Percentiles rank a stretch among this genome's conserved stretches.
phyloP scores from a whole-genome alignment of 2,329 filamentous ascomycete genomes.

The Aureobasidium sp. region DNA sequence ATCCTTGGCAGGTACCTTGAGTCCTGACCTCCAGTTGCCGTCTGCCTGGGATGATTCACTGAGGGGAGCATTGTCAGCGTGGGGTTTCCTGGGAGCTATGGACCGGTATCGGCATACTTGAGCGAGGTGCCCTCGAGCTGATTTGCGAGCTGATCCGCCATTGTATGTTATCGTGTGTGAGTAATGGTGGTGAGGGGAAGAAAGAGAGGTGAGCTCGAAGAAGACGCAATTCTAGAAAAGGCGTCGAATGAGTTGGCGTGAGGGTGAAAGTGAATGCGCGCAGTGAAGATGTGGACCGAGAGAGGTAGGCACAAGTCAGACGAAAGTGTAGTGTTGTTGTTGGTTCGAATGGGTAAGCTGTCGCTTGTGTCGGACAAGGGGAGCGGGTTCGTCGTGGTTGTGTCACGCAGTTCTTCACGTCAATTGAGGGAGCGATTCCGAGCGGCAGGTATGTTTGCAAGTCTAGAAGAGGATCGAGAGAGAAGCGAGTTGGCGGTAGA shows the following conservation, averaged over 20 bases:
- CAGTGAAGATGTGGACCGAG: background rate
- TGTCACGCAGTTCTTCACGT: background rate
- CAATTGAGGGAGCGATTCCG: background rate
- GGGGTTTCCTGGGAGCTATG: slow-evolving; percentile 10
- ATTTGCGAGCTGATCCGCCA: slow-evolving; percentile 47
- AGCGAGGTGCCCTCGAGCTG: slow-evolving; percentile 51
- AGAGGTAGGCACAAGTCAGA: background rate
- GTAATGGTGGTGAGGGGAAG: background rate
- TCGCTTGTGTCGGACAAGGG: slow-evolving; percentile 3
- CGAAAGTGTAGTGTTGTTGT: background rate
- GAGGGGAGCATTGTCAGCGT: slow-evolving; percentile 14
- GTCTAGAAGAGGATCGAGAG: background rate
- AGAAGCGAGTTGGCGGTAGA: background rate
- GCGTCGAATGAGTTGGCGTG: background rate
- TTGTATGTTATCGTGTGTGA: slow-evolving; percentile 25
- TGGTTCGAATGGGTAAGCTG: slow-evolving; percentile 1
- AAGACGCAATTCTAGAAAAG: background rate
- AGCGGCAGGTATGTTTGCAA: background rate
- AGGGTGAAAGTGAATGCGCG: background rate
- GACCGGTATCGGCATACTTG: slow-evolving; percentile 29
- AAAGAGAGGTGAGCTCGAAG: background rate
- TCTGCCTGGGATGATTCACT: slow-evolving; percentile 32
- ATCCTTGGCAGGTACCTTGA: slow-evolving; percentile 69
- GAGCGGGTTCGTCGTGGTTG: background rate
- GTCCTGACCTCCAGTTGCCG: slow-evolving; percentile 66